Percentiles rank a stretch among this genome's conserved stretches.
phyloP scores from a whole-genome alignment of 2,329 filamentous ascomycete species.

The Emmonsiellopsis sp. region DNA sequence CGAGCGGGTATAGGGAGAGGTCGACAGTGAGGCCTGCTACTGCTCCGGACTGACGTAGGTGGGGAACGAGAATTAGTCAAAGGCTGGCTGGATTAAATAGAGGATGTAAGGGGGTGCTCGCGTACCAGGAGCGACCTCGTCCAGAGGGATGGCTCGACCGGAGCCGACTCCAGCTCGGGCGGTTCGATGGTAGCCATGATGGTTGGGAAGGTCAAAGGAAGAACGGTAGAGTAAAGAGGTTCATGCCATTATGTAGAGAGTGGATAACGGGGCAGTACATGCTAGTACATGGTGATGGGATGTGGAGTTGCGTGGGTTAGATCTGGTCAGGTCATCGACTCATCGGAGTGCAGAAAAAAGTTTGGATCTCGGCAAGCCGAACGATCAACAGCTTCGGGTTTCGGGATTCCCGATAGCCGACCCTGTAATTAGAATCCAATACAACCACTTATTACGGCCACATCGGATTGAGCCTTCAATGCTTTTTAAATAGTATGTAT shows the following conservation, averaged over 20 bases:
- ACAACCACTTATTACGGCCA: not conserved
- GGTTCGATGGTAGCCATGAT: conserved; percentile 18
- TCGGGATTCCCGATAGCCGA: not conserved
- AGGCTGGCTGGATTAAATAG: not conserved
- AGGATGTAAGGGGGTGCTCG: not conserved
- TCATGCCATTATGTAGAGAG: not conserved
- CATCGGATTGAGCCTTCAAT: no score
- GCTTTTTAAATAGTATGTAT: no score
- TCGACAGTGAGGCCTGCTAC: conserved; percentile 93
- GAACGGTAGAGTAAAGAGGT: not conserved
- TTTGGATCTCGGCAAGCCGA: conserved; percentile 1
- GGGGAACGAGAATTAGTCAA: not conserved
- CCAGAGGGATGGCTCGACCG: conserved; percentile 33
- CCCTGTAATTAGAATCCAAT: not conserved
- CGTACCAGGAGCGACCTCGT: conserved; percentile 33
- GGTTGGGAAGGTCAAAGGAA: not conserved
- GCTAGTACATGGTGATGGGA: not conserved
- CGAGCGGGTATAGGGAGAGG: conserved; percentile 91
- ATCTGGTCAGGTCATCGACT: not conserved
- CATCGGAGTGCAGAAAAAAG: not conserved
- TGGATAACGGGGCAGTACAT: not conserved
- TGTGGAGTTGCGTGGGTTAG: not conserved
- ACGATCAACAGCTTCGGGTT: not conserved
- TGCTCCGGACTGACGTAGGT: conserved; percentile 58
- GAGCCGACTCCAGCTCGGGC: conserved; percentile 18